These are phyloP conservation scores for Botrytis fabae DNA, from an alignment of 2,329 filamentous ascomycete genomes.

Conservation along the genomic window DNA sequence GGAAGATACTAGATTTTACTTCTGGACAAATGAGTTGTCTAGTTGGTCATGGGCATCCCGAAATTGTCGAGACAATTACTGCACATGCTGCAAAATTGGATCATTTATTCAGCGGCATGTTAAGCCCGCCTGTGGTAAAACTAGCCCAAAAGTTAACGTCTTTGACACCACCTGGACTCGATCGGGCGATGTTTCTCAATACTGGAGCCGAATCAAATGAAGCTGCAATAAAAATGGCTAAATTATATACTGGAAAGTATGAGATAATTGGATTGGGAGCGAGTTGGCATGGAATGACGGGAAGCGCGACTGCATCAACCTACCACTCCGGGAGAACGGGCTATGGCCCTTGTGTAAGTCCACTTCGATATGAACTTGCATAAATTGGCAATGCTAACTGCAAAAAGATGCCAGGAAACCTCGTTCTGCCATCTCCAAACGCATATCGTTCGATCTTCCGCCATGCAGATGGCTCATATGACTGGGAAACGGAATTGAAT, in stretches of 20 bases:
- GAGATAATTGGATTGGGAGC: slow-evolving; percentile 61
- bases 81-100: slow-evolving; percentile 54
- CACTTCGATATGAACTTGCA: neutral
- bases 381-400: neutral
- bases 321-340: slow-evolving; percentile 55
- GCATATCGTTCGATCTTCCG: slow-evolving; percentile 63
- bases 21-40: slow-evolving; percentile 62
- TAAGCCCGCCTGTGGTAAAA: slow-evolving; percentile 57
- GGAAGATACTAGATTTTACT: slow-evolving; percentile 57
- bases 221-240: slow-evolving; percentile 64
- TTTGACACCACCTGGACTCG: slow-evolving; percentile 50
- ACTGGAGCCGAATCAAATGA: slow-evolving; percentile 60
- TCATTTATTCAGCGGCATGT: slow-evolving; percentile 60
- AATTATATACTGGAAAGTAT: slow-evolving; percentile 63
- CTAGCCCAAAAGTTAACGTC: slow-evolving; percentile 52
- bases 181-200: slow-evolving; percentile 58
- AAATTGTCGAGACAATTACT: slow-evolving; percentile 55
- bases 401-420: slow-evolving; percentile 53
- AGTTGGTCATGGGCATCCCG: slow-evolving; percentile 57
- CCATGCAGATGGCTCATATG: slow-evolving; percentile 58
- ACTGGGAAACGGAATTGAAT: slow-evolving; percentile 65
- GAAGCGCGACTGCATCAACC: slow-evolving; percentile 52
- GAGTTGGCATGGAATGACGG: slow-evolving; percentile 63
- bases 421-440: slow-evolving; percentile 60
- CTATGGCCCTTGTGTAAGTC: slow-evolving; percentile 42